phyloP scores from a whole-genome alignment of 352 stramenopile species.

The Globisporangium nunn region DNA sequence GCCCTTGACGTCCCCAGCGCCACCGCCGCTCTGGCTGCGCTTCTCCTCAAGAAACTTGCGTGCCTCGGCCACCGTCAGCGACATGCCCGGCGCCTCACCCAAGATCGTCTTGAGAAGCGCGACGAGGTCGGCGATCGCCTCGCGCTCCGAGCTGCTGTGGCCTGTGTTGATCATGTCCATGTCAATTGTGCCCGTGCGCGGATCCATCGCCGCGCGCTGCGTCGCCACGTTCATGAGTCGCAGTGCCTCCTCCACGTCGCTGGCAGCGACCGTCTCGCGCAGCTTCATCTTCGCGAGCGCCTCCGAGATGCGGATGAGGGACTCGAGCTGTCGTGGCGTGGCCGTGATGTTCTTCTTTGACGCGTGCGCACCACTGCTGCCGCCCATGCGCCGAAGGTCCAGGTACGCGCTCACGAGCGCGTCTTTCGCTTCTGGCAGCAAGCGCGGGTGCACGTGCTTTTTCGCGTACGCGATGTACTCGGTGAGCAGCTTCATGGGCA shows the following conservation, averaged over 20 bases:
- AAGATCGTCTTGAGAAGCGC: conserved; percentile 52
- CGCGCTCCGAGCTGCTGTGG: conserved; percentile 84
- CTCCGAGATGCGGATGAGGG: conserved; percentile 97
- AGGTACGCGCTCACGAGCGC: conserved; percentile 93
- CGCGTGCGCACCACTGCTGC: conserved; percentile 26
- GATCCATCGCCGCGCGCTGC: conserved; percentile 96
- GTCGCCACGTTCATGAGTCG: conserved; percentile 97
- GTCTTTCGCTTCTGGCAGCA: conserved; percentile 87
- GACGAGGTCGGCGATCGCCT: conserved; percentile 60
- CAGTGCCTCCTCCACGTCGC: conserved; percentile 93
- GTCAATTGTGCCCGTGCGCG: conserved; percentile 97
- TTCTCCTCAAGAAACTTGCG: conserved; percentile 82
- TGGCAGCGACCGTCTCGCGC: conserved; percentile 42
- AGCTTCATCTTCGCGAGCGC: conserved; percentile 94
- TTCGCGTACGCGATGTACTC: conserved; percentile 97
- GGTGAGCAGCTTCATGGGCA: conserved; percentile 79
- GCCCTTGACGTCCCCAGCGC: conserved; percentile 64
- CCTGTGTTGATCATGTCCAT: conserved; percentile 99
- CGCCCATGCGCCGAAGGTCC: conserved; percentile 76
- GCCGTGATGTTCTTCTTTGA: conserved; percentile 95
- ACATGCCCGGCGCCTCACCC: conserved; percentile 42
- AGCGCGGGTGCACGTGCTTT: conserved; percentile 85
- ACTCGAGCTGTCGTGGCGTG: conserved; percentile 97
- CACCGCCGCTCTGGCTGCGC: conserved; percentile 25
- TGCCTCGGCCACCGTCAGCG: conserved; percentile 85